phyloP scores from a whole-genome alignment of 140 eudicot genomes.

The Cichorium intybus region DNA sequence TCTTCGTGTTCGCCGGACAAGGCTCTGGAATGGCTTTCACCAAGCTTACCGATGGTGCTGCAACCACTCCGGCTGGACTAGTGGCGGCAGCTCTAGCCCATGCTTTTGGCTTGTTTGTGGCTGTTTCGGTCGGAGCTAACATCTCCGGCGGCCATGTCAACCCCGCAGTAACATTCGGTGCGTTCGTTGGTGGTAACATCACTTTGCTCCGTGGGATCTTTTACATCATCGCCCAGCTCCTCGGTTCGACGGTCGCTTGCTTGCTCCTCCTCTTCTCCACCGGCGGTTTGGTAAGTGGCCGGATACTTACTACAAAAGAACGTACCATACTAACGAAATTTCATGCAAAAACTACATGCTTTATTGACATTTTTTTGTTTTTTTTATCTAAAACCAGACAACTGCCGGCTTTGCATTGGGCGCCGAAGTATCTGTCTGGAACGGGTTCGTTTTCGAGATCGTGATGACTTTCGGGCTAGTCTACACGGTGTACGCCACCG shows the following conservation, averaged over 20 bases:
- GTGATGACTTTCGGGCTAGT: conserved; percentile 47
- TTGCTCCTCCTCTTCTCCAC: conserved; percentile 34
- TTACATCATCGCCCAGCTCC: conserved; percentile 58
- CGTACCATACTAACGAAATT: neutral
- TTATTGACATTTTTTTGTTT: neutral
- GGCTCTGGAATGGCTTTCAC: conserved; percentile 57
- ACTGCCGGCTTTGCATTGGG: conserved; percentile 32
- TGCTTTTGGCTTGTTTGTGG: conserved; percentile 24
- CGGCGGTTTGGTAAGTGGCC: conserved; percentile 25
- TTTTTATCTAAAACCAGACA: conserved; percentile 9
- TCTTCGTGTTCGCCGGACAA: conserved; percentile 60
- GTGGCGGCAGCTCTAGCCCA: conserved; percentile 21
- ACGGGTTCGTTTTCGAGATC: conserved; percentile 40
- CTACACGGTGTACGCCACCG: conserved; percentile 46
- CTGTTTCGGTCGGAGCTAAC: conserved; percentile 15
- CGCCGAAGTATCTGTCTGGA: conserved; percentile 32
- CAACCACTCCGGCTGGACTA: conserved; percentile 20
- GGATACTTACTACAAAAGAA: neutral
- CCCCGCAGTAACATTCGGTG: conserved; percentile 41
- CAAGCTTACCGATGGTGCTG: conserved; percentile 31
- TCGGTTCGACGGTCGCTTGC: conserved; percentile 61
- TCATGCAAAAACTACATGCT: neutral
- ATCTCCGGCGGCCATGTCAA: conserved; percentile 37
- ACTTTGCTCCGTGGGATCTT: conserved; percentile 40
- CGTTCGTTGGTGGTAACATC: conserved; percentile 35